These are phyloP conservation scores for Anaeromyces robustus DNA, from an alignment of 192 early-diverging fungal species.

Conservation along the genomic window DNA sequence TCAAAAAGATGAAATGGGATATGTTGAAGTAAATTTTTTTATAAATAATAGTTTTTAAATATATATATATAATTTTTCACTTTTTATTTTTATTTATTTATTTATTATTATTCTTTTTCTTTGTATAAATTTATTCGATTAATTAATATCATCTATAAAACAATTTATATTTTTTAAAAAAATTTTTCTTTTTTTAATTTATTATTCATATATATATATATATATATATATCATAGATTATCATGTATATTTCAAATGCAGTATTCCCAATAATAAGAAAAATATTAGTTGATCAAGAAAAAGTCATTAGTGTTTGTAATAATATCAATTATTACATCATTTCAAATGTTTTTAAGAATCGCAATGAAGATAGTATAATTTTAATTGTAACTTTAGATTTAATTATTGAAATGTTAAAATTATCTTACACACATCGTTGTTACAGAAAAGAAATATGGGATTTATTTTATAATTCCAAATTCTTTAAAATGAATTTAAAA, in stretches of 20 bases:
- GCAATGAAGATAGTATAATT: background rate
- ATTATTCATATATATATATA: too few species aligned
- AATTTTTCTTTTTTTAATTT: too few species aligned
- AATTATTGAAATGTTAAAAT: conserved; percentile 37
- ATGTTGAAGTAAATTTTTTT: background rate
- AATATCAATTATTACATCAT: background rate
- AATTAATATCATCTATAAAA: too few species aligned
- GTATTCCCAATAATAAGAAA: background rate
- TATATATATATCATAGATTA: background rate
- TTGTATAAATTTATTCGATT: too few species aligned
- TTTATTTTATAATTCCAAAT: conserved; percentile 49
- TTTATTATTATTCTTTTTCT: too few species aligned
- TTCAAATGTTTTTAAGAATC: background rate
- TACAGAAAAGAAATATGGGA: conserved; percentile 69
- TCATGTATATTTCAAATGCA: background rate
- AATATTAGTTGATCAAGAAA: background rate
- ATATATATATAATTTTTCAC: background rate
- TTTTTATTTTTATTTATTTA: too few species aligned
- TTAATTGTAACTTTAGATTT: conserved; percentile 29
- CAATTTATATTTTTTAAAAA: too few species aligned
- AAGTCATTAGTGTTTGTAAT: background rate
- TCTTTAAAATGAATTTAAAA: conserved; percentile 44
- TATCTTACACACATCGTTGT: conserved; percentile 39
- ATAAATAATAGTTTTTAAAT: too few species aligned
- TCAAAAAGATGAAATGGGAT: background rate